These are phyloP conservation scores for Rhizopogon vinicolor DNA, from an alignment of 768 basidiomycete genomes.

Conservation along the genomic window DNA sequence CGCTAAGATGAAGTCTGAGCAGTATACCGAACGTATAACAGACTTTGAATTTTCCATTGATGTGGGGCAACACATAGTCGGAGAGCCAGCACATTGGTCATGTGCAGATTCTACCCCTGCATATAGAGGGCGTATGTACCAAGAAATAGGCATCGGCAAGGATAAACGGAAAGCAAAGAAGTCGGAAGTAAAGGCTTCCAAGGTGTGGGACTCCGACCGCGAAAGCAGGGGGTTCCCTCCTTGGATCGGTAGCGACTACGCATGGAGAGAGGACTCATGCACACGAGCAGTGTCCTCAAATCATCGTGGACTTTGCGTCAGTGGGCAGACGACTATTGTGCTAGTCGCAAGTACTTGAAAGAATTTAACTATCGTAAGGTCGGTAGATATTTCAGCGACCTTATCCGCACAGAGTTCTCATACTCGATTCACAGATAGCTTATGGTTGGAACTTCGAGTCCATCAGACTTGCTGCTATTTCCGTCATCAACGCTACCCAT, in stretches of 20 bases:
- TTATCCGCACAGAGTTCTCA: not conserved
- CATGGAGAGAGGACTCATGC: constrained; percentile 28
- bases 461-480: constrained; percentile 32
- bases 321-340: constrained; percentile 84
- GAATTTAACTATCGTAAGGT: constrained; percentile 77
- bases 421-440: constrained; percentile 38
- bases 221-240: constrained; percentile 46
- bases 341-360: constrained; percentile 64
- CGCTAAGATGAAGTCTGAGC: constrained; percentile 34
- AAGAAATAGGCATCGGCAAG: constrained; percentile 43
- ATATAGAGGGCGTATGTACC: constrained; percentile 59
- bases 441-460: constrained; percentile 54
- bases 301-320: constrained; percentile 62
- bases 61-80: constrained; percentile 37
- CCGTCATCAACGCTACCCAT: constrained; percentile 34
- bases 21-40: constrained; percentile 52
- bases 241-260: constrained; percentile 35
- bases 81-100: constrained; percentile 49
- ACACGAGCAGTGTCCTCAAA: constrained; percentile 27
- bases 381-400: constrained; percentile 1
- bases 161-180: constrained; percentile 36
- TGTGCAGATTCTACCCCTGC: constrained; percentile 59
- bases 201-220: constrained; percentile 43
- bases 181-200: constrained; percentile 37
- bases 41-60: constrained; percentile 73